Base-by-base conservation (phyloP, 768 basidiomycete genomes). In the Exsudoporus frostii region DNA sequence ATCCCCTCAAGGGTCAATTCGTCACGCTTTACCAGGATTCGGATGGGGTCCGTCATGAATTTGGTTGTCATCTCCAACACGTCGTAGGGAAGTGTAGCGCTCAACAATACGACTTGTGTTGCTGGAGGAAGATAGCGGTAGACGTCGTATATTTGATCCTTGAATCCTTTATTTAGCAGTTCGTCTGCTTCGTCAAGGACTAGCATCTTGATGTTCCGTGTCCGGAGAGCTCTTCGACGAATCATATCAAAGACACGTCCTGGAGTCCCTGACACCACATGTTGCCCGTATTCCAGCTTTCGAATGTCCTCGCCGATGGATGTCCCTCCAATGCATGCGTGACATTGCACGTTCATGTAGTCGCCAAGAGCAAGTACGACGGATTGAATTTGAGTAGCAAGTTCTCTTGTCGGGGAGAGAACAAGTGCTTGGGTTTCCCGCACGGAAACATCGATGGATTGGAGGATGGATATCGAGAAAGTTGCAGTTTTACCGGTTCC, bases 191-290 rank as follows among this genome's bases (percentile, higher is more conserved):
- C 92, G 64, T 95, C 93, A 9, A 95, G 83, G 50, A 93, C 84
- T 43, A 96, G 81, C 90, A 98, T 95, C 77, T 99, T 98, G 81
- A 99, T 95, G 73, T 95, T 94, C 60, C 94, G 84, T 45, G 96
- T 98, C 54, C 92, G 85, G 55, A 99, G 79, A 65, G 88, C 89
- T 63, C 94, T 82, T 65, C 96, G 82, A 55, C 94, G 84, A 77
- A 99, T 98, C 94, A 98, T 98, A 75, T 99, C 96, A 67, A 96
- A 98, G 29, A 99, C 96, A 71, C 96, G 90, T 17, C 96, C 96
- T 36, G 96, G 96, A 8, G 96, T 98, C 22, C 96, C 96, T 41
- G 92, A 95, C 32, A 99, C 92, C 56, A 98, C 90, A 72, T 98
- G 96, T 63, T 96, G 94, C 22, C 96, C 96, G 56, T 97, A 94